Conservation (phyloP, 2,329 filamentous ascomycete species). For the Neocatenulostroma microsporum region DNA sequence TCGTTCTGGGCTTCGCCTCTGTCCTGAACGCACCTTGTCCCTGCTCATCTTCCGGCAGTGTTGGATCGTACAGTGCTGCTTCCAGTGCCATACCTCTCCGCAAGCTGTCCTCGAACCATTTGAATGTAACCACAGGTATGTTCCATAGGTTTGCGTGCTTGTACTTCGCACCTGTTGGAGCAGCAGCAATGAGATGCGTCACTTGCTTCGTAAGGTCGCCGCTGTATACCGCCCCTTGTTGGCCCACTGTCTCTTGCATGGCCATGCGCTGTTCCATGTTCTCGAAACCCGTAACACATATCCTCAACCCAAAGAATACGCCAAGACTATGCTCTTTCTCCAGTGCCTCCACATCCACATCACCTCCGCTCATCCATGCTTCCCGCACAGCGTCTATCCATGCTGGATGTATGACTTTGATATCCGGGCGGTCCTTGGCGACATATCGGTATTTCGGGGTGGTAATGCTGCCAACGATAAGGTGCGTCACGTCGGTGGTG, state of each 20-base stretch:
- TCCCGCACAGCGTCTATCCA: conserved; percentile 78
- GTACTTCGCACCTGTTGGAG: conserved; percentile 82
- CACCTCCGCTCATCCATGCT: conserved; percentile 70
- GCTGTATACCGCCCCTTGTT: conserved; percentile 74
- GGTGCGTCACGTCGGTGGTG: conserved; percentile 91
- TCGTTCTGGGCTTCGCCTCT: conserved; percentile 30
- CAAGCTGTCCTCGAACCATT: conserved; percentile 80
- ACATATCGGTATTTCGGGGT: conserved; percentile 96
- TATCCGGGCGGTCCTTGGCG: conserved; percentile 77
- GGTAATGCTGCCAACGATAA: conserved; percentile 80
- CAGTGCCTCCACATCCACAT: conserved; percentile 63
- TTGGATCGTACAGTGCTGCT: conserved; percentile 74
- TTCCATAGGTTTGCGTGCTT: conserved; percentile 76
- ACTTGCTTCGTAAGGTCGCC: conserved; percentile 79
- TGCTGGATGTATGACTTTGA: conserved; percentile 69
- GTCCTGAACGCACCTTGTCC: conserved; percentile 62
- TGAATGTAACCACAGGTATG: conserved; percentile 67
- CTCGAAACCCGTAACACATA: conserved; percentile 64
- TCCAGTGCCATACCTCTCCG: conserved; percentile 85
- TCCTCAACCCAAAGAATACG: conserved; percentile 54
- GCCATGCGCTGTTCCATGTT: conserved; percentile 58
- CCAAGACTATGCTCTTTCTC: conserved; percentile 60
- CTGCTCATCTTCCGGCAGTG: conserved; percentile 60
- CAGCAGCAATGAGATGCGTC: conserved; percentile 77
- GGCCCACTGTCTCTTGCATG: conserved; percentile 59